A percentile compares a stretch with the other conserved stretches of the same genome.
Evolutionary conservation across 305 asterid genomes (phyloP).

Genomic region (Ruellia speciosa): DNA sequence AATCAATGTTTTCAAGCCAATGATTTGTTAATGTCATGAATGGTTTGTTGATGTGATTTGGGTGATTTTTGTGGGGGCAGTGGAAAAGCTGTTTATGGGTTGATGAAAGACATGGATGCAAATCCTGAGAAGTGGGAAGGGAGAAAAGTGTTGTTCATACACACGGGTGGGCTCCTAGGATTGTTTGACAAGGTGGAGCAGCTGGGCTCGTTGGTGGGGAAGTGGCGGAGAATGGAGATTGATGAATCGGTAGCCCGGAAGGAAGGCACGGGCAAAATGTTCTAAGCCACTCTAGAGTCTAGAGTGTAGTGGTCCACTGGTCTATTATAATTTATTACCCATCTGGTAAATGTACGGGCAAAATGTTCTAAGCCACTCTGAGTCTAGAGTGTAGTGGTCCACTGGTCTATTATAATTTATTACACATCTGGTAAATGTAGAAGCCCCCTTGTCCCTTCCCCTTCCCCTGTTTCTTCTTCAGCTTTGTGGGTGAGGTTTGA

Average conservation of each 20-base stretch:
- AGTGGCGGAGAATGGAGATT: conserved; percentile 71
- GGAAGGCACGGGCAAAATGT: conserved; percentile 82
- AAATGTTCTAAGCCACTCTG: too few relatives aligned
- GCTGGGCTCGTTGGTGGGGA: conserved; percentile 49
- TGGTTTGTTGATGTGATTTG: not conserved
- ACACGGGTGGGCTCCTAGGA: conserved; percentile 84
- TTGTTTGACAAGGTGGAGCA: conserved; percentile 68
- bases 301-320: not conserved
- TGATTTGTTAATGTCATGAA: not conserved
- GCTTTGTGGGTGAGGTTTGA: too few relatives aligned
- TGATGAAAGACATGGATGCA: conserved; percentile 72
- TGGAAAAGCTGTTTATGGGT: conserved; percentile 74
- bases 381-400: too few relatives aligned
- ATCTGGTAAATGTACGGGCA: too few relatives aligned
- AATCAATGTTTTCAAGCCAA: too few relatives aligned
- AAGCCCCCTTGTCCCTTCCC: too few relatives aligned
- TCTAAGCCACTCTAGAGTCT: conserved; percentile 28
- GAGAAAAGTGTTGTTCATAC: conserved; percentile 72
- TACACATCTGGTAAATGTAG: too few relatives aligned
- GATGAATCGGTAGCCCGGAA: conserved; percentile 48
- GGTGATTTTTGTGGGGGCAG: conserved; percentile 29
- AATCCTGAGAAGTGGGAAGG: conserved; percentile 83
- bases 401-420: too few relatives aligned
- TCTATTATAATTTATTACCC: not conserved
- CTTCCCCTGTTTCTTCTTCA: too few relatives aligned